phyloP scores from a whole-genome alignment of 768 basidiomycete genomes.

The Filobasidium wieringae region DNA sequence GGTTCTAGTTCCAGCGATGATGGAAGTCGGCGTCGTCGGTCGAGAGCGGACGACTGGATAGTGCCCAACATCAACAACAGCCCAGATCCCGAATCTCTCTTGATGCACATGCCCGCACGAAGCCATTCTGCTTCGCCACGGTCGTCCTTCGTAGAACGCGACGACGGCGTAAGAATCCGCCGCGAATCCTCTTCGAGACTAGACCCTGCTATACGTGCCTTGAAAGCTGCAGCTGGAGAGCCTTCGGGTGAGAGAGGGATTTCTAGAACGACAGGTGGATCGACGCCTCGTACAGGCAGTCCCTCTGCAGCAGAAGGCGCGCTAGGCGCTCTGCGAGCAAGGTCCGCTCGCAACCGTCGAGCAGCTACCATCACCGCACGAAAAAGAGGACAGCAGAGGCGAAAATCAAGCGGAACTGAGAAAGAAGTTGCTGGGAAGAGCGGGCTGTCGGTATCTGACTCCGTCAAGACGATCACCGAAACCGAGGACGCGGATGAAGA shows the following conservation, averaged over 20 bases:
- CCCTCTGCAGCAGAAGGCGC: constrained; percentile 10
- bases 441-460: neutral
- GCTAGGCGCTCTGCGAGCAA: constrained; percentile 5
- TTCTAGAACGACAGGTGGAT: too few species aligned
- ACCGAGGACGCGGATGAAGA: neutral
- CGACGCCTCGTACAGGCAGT: constrained; percentile 8
- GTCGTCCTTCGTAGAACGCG: neutral
- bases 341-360: constrained; percentile 6
- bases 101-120: neutral
- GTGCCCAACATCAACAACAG: neutral
- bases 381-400: neutral
- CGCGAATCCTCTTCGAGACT: constrained; percentile 24
- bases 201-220: constrained; percentile 26
- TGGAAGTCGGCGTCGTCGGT: neutral
- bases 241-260: constrained; percentile 3
- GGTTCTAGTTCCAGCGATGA: constrained; percentile 22
- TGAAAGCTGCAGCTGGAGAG: constrained; percentile 21
- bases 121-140: constrained; percentile 1
- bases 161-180: constrained; percentile 7
- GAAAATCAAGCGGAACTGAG: neutral
- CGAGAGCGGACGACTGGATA: neutral
- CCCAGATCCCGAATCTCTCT: neutral
- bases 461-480: neutral
- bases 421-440: neutral
- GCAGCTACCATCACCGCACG: constrained; percentile 9